Base-by-base conservation (phyloP, 352 stramenopile species). In the Plasmopara halstedii region DNA sequence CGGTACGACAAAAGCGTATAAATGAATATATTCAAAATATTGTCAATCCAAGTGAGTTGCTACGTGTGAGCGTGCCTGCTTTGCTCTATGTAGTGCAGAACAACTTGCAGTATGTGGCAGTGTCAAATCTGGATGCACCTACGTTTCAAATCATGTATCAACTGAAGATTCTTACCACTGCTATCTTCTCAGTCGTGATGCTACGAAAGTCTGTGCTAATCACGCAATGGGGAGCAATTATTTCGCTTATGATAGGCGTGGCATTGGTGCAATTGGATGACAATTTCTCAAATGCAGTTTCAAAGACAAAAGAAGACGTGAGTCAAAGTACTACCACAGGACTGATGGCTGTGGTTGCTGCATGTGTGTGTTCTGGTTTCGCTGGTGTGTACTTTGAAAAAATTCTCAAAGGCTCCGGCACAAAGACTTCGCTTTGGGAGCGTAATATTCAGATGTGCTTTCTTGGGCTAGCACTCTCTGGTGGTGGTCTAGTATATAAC, bases 81-180 rank as follows among this genome's bases (percentile, higher is more conserved):
- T 53, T 86, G 54, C 68, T 92, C 13, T 92, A 92, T 49, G 73
- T 88, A 14, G 62, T 89, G 31, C 81, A 89, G 50, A 92, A 92
- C 70, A 92, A 88, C 41, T 51, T 92, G 27, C 77, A 88, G 62
- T 88, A 89, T 43, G 65, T 89, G 19, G 77, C 81, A 11, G 75
- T 76, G 26, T 85, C 79, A 35, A 88, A 92, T 49, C 62, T 92
- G 40, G 81, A 92, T 43, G 77, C 79, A 5, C 68, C 77, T 32
- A 74, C 74, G 10, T 92, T 88, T 50, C 79, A 92, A 50, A 67
- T 92, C 53, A 70, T 87, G 37, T 88, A 87, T 65, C 81, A 93
- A 63, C 74, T 93, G 59, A 93, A 93, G 64, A 93, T 93, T 62
- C 64, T 90, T 23, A 90, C 81, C 10, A 93, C 81, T 7, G 78